Base-by-base conservation (phyloP, 2,329 filamentous ascomycete species). In the Thelonectria olida region DNA sequence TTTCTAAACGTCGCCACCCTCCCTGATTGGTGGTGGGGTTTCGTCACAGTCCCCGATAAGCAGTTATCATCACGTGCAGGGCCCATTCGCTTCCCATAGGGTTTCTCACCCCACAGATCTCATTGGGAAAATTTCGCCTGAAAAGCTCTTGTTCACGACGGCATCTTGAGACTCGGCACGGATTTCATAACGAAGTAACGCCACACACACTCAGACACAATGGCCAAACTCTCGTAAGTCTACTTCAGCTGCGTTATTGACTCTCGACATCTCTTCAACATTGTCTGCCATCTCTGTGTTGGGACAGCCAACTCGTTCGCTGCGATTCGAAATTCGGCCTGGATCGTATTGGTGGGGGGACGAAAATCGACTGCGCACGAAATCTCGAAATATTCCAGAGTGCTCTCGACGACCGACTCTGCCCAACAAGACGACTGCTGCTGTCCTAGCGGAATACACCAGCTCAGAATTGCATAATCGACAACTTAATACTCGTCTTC, bases 151-250 rank as follows among this genome's bases (percentile, higher is more conserved):
- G 71, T 68, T 74, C 70, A 75, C 73, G 73, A 77, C 73, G 72
- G 73, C 72, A 74, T 70, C 69, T 71, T 70, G 73, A 74, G 72
- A 76, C 70, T 72, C 73, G 75, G 75, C 72, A 76, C 70, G 65
- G 70, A 72, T 73, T 75, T 69, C 67, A 72, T 66, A 76, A 41
- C 15, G 75, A 77, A 76, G 70, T 74, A 78, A 79, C 77, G 76
- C 74, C 77, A 74, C 72, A 75, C 73, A 76, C 74, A 78, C 78
- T 67, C 80, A 79, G 78, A 81, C 78, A 82, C 79, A 85, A 88
- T 88, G 85, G 85, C 85, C 80, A 88, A 88, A 81, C 75, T 84
- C 72, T 87, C 85, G 85, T 88, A 83, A 82, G 85, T 87, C 49
- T 41, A 56, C 50, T 59, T 55, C 48, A 34, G 54, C 39, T 61